Conservation (phyloP, 1,284 basidiomycete genomes). For the Microbotryum saponariae region DNA sequence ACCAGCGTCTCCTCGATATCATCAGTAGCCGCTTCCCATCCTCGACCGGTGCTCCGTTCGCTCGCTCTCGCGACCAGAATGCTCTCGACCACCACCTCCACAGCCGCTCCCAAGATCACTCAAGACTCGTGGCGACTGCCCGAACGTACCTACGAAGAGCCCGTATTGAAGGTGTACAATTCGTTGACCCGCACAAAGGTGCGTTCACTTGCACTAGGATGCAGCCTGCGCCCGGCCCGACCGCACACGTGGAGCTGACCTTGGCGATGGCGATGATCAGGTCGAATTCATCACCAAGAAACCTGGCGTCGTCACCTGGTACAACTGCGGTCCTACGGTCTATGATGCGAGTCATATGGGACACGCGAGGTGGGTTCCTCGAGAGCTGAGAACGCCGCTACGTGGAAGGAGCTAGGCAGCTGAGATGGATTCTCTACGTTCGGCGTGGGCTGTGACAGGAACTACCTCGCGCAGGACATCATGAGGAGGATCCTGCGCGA, state of each 20-base stretch:
- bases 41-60: too few species aligned
- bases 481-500: constrained; percentile 85
- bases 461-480: constrained; percentile 97
- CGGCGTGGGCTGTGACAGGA: constrained; percentile 49
- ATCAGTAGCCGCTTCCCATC: too few species aligned
- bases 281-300: constrained; percentile 74
- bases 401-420: too few species aligned
- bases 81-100: too few species aligned
- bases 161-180: constrained; percentile 76
- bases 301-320: constrained; percentile 86
- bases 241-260: not conserved
- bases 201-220: constrained; percentile 28
- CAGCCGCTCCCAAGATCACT: not conserved
- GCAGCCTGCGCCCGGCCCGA: not conserved
- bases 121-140: constrained; percentile 40
- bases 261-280: constrained; percentile 41
- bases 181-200: constrained; percentile 89
- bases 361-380: constrained; percentile 67
- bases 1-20: too few species aligned
- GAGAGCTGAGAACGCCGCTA: too few species aligned
- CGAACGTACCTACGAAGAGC: constrained; percentile 36
- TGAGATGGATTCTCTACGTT: not conserved
- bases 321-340: constrained; percentile 76
- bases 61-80: too few species aligned
- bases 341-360: constrained; percentile 99